A percentile compares a stretch with the other conserved stretches of the same genome.
These are phyloP conservation scores for Taxawa tesnikishii DNA, from an alignment of 2,329 filamentous ascomycete genomes.

Conservation along the genomic window DNA sequence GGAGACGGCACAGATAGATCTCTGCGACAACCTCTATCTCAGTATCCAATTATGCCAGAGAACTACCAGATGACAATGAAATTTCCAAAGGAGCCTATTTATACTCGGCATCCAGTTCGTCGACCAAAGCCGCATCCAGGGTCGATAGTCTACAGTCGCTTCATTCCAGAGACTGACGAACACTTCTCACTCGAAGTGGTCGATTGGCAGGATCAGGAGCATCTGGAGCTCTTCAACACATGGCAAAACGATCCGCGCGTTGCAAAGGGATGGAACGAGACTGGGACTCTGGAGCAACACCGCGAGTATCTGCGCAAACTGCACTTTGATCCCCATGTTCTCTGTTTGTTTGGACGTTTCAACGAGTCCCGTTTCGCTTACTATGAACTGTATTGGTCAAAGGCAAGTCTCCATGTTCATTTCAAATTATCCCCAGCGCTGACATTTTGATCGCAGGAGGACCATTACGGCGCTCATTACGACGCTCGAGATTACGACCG, in stretches of 20 bases:
- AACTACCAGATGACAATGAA: slow-evolving; percentile 35
- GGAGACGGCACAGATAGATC: slow-evolving; percentile 12
- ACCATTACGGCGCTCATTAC: slow-evolving; percentile 48
- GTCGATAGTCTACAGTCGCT: slow-evolving; percentile 63
- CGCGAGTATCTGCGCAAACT: slow-evolving; percentile 56
- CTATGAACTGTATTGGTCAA: slow-evolving; percentile 71
- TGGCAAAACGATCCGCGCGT: slow-evolving; percentile 82
- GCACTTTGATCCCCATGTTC: slow-evolving; percentile 59
- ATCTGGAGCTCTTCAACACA: slow-evolving; percentile 59
- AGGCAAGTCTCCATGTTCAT: slow-evolving; percentile 27
- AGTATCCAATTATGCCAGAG: slow-evolving; percentile 29
- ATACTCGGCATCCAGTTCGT: slow-evolving; percentile 58
- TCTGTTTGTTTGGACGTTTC: slow-evolving; percentile 59
- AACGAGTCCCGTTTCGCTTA: slow-evolving; percentile 62
- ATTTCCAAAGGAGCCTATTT: slow-evolving; percentile 35
- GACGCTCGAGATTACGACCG: slow-evolving; percentile 44
- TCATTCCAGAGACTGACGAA: slow-evolving; percentile 63
- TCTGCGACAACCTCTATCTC: slow-evolving; percentile 12
- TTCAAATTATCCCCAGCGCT: background rate
- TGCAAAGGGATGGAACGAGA: slow-evolving; percentile 68
- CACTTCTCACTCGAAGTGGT: slow-evolving; percentile 68
- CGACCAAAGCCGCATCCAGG: slow-evolving; percentile 60
- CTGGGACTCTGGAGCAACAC: slow-evolving; percentile 63
- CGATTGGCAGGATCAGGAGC: slow-evolving; percentile 50
- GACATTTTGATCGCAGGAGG: slow-evolving; percentile 32